Conservation (phyloP, 768 basidiomycete species). For the Arthromyces matolae region DNA sequence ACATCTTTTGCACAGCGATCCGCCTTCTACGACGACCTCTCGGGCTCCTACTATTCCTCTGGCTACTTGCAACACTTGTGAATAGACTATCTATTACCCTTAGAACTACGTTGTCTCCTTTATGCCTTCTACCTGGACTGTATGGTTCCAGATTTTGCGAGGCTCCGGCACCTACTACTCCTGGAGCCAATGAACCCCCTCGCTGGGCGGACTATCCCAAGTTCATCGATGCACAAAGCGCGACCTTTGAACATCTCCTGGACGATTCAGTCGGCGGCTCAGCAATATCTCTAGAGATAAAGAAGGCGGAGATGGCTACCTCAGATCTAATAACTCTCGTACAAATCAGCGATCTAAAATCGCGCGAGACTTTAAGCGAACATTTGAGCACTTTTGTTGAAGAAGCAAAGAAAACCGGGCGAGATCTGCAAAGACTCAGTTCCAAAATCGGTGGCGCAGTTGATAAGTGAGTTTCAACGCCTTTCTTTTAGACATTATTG, state of each 20-base stretch:
- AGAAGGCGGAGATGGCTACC: slow-evolving; percentile 77
- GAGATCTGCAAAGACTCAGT: slow-evolving; percentile 57
- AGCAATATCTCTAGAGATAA: slow-evolving; percentile 60
- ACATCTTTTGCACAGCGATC: slow-evolving; percentile 46
- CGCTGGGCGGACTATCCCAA: slow-evolving; percentile 58
- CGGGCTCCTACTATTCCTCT: slow-evolving; percentile 47
- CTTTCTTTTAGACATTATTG: too few species aligned
- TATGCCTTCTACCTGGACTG: slow-evolving; percentile 62
- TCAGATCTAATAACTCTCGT: slow-evolving; percentile 63
- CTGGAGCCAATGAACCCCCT: slow-evolving; percentile 19
- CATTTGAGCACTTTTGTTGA: slow-evolving; percentile 50
- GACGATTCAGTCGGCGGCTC: slow-evolving; percentile 58
- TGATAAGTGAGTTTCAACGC: slow-evolving; percentile 68
- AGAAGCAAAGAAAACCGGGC: slow-evolving; percentile 58
- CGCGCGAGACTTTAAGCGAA: slow-evolving; percentile 53
- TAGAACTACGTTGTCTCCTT: slow-evolving; percentile 46
- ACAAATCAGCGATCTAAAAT: slow-evolving; percentile 56
- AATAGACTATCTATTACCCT: slow-evolving; percentile 41
- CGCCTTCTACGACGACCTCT: slow-evolving; percentile 54
- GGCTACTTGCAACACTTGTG: slow-evolving; percentile 45
- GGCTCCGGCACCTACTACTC: slow-evolving; percentile 2
- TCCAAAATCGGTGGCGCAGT: slow-evolving; percentile 71
- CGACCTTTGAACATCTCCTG: slow-evolving; percentile 59
- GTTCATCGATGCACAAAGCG: slow-evolving; percentile 56
- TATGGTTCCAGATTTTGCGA: slow-evolving; percentile 45